Evolutionary conservation across 768 basidiomycete genomes (phyloP).

Genomic region (Trametes sanguinea): DNA sequence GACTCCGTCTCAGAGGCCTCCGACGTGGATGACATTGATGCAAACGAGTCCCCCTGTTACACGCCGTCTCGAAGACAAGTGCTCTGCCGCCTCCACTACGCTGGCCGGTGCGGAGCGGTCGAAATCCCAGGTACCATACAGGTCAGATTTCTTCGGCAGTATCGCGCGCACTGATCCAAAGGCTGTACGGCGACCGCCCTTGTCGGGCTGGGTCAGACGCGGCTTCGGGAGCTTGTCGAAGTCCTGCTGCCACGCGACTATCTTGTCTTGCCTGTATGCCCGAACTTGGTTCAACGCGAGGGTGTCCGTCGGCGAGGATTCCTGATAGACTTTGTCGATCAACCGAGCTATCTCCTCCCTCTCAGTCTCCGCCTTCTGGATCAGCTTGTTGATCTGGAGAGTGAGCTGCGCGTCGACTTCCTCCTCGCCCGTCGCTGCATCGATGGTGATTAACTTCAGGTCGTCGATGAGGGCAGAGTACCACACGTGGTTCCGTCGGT

Average conservation of each 20-base stretch:
- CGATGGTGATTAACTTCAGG: conserved; percentile 73
- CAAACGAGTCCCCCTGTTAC: conserved; percentile 55
- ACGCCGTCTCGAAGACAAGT: conserved; percentile 43
- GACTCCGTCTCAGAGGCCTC: conserved; percentile 70
- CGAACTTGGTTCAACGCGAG: conserved; percentile 85
- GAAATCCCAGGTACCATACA: conserved; percentile 54
- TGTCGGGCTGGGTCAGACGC: conserved; percentile 50
- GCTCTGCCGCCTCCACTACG: conserved; percentile 77
- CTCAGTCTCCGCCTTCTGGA: conserved; percentile 73
- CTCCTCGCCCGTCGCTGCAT: conserved; percentile 79
- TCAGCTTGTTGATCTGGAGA: conserved; percentile 63
- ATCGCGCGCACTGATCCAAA: conserved; percentile 73
- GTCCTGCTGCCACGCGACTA: conserved; percentile 96
- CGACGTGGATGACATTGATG: conserved; percentile 63
- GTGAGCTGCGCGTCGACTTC: conserved; percentile 64
- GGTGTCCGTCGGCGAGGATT: conserved; percentile 81
- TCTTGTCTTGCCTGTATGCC: conserved; percentile 86
- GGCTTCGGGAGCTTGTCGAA: conserved; percentile 83
- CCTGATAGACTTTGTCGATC: conserved; percentile 79
- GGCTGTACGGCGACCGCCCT: conserved; percentile 55
- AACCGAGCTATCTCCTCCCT: conserved; percentile 69
- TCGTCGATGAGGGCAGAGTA: conserved; percentile 76
- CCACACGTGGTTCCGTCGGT: conserved; percentile 72
- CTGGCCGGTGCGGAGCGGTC: conserved; percentile 61
- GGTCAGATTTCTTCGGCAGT: conserved; percentile 65